Evolutionary conservation across 2,329 filamentous ascomycete species (phyloP), one percentile per base, ranked within the genome.

Genomic region (Colletotrichum spaethianum): DNA sequence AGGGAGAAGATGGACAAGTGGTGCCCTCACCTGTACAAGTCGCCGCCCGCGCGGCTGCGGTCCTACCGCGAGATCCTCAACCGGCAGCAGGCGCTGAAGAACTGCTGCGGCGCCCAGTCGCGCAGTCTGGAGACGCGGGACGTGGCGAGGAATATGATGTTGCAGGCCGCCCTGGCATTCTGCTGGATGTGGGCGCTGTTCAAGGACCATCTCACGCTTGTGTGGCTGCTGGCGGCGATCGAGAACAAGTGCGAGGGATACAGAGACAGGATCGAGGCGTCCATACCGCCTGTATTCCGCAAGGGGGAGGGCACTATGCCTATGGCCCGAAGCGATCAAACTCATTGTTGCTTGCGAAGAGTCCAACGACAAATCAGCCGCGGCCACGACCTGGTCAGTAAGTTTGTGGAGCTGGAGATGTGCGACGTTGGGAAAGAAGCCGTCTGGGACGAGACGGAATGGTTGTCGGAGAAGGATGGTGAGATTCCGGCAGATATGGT

Each of bases 41-140:
- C 55, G 12, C 33, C 20, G 20, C 46, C 69, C 23, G 69, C 69
- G 16, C 68, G 72, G 7, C 55, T 72, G 26, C 69, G 72, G 16
- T 72, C 57, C 14, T 73, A 72, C 12, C 72, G 69, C 36, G 72
- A 73, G 53, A 72, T 73, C 18, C 72, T 73, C 57, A 73, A 73
- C 59, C 69, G 72, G 16, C 68, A 73, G 20, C 72, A 73, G 59
- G 72, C 72, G 50, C 38, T 72, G 38, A 61, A 33, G 20, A 73
- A 73, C 60, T 64, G 63, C 40, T 67, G 68, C 57, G 57, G n/a
- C 6, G 57, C n/a, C 28, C 68, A 72, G 55, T 9, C 60, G 31
- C 16, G 28, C 7, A 40, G 18, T 9, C 69, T 73, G 6, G 72
- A 60, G 2, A 63, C 53, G 31, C 50, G n/a, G 12, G 72, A 73